Percentiles rank a stretch among this genome's conserved stretches.
phyloP scores from a whole-genome alignment of 1,284 basidiomycete species.

The Rhodofomes roseus region DNA sequence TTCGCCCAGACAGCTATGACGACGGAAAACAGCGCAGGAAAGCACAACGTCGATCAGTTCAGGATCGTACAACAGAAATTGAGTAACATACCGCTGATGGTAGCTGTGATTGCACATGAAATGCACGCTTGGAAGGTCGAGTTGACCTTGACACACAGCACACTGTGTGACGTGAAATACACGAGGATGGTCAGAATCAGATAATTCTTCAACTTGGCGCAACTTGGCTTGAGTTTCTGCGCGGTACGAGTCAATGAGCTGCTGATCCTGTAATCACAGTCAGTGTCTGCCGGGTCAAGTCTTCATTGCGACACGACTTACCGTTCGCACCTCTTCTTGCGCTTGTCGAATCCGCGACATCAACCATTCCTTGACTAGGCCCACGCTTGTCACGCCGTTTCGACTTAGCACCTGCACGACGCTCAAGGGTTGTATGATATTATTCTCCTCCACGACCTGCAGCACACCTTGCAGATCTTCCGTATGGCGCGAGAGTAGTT shows the following conservation, averaged over 20 bases:
- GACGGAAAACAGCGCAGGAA: background rate
- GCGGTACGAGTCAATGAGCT: conserved; percentile 84
- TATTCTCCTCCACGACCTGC: conserved; percentile 72
- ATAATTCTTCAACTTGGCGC: conserved; percentile 78
- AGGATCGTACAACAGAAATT: too few species aligned
- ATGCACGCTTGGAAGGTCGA: conserved; percentile 91
- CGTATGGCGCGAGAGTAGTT: conserved; percentile 66
- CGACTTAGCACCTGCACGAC: conserved; percentile 87
- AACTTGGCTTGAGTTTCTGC: conserved; percentile 80
- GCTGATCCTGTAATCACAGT: conserved; percentile 62
- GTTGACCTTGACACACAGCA: conserved; percentile 80
- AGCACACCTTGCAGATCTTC: conserved; percentile 71
- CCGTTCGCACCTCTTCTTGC: conserved; percentile 74
- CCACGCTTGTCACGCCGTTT: conserved; percentile 86
- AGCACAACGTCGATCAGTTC: background rate
- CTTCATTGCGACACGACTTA: conserved; percentile 38
- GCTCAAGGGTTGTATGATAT: conserved; percentile 83
- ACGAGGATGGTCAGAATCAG: conserved; percentile 71
- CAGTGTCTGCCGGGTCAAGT: background rate
- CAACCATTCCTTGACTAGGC: conserved; percentile 88
- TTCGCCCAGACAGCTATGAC: conserved; percentile 71
- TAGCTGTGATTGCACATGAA: conserved; percentile 99
- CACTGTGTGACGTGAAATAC: conserved; percentile 95
- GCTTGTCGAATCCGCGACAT: conserved; percentile 73
- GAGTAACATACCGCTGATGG: conserved; percentile 73